Conservation (phyloP, 164 flowering plant genomes). For the Aristolochia californica region DNA sequence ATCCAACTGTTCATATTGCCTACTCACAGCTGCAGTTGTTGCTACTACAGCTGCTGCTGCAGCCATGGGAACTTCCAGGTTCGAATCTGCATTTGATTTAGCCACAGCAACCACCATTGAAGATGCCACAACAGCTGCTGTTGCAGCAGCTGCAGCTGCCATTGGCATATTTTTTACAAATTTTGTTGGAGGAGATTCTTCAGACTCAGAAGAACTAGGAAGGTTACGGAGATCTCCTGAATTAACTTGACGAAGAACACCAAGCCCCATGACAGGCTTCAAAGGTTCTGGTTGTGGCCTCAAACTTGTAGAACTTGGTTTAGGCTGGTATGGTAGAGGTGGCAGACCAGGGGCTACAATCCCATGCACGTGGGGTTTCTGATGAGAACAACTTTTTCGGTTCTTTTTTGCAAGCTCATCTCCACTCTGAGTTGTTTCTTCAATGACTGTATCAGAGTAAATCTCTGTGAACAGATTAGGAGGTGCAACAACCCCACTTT, state of each 20-base stretch:
- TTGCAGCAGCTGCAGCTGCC: constrained; percentile 81
- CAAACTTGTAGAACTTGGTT: constrained; percentile 13
- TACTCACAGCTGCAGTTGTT: constrained; percentile 69
- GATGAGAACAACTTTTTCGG: constrained; percentile 21
- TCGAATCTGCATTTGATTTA: constrained; percentile 42
- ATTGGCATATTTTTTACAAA: constrained; percentile 52
- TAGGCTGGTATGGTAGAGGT: constrained; percentile 47
- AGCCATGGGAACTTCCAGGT: constrained; percentile 61
- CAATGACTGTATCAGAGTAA: constrained; percentile 23
- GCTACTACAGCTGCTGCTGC: constrained; percentile 90
- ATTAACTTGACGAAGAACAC: constrained; percentile 14
- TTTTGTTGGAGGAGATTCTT: constrained; percentile 19
- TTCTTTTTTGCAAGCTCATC: constrained; percentile 14
- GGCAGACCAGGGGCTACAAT: constrained; percentile 32
- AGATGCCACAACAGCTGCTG: constrained; percentile 88
- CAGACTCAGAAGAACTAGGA: constrained; percentile 23
- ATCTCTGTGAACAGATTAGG: constrained; percentile 67
- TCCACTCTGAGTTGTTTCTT: constrained; percentile 26
- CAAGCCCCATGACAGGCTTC: constrained; percentile 29
- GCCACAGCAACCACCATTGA: constrained; percentile 87
- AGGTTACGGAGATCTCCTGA: constrained; percentile 18
- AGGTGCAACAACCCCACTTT: constrained; percentile 95
- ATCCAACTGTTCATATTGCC: constrained; percentile 45
- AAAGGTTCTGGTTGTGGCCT: constrained; percentile 20
- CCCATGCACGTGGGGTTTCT: constrained; percentile 21